Evolutionary conservation across 805 yeast species (phyloP), one percentile per base, ranked within the genome.

Genomic region (Starmerella sirachaensis): DNA sequence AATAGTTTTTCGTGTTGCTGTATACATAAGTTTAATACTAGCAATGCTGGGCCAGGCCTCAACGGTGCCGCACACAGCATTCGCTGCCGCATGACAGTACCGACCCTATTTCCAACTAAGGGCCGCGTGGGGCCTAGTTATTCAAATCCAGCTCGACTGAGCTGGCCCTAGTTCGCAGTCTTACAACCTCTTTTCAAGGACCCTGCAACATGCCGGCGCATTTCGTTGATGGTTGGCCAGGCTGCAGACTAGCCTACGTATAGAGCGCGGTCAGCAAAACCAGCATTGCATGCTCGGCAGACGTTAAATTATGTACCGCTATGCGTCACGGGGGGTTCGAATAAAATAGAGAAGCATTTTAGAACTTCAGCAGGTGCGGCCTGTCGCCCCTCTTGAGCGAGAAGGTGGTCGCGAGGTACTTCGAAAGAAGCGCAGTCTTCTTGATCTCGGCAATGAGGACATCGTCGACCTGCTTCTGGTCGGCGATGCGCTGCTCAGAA

Each of bases 291-390:
- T 7, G 13, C 28, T 25, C 12, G 28, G 13, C 6, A 7, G 28
- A 20, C 27, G 34, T 31, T 31, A 31, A 31, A 31, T 31, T 31
- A 31, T 31, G 34, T 31, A 31, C 34, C 34, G 34, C 22, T 18
- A 19, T 31, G 34, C 34, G 22, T 26, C 27, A 31, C 34, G 27
- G 19, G 22, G 27, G 34, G 34, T 31, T 16, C 31, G n/a, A 18
- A 35, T 35, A 35, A 35, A 29, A 35, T 29, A 35, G 23, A 31
- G 39, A 34, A 20, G 37, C 25, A 33, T 36, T 35, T 79, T 85
- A 88, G 70, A 91, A 88, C 75, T 82, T 84, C 79, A 91, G 82
- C 66, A 81, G 77, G 70, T 88, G 97, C 62, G 97, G 98, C 69
- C 72, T 84, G 76, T 88, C 98, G 69, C 97, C 97, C 70, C 74